These are phyloP conservation scores for Apiotrichum veenhuisii DNA, from an alignment of 1,284 basidiomycete species.

Conservation along the genomic window DNA sequence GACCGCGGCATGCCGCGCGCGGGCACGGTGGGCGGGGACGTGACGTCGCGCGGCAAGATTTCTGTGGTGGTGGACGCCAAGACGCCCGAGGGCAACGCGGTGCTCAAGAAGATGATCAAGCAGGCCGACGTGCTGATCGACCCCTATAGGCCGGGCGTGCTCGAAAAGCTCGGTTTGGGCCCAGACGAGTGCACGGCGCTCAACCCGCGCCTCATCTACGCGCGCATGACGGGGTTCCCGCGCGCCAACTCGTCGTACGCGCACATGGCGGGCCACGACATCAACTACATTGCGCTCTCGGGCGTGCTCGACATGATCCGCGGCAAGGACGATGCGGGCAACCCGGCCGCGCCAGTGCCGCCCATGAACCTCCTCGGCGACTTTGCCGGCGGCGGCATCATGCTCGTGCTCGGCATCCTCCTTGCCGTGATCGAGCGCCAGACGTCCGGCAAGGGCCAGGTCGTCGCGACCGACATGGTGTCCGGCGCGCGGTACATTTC, in stretches of 20 bases:
- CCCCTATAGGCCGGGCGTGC: conserved; percentile 20
- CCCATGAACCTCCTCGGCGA: conserved; percentile 21
- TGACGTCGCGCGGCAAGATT: conserved; percentile 11
- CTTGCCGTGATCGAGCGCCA: conserved; percentile 14
- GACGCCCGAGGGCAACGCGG: conserved; percentile 2
- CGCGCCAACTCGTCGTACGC: conserved; percentile 3
- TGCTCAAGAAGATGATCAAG: conserved; percentile 6
- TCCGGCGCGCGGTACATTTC: conserved; percentile 15
- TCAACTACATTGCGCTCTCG: conserved; percentile 21
- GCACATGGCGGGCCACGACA: conserved; percentile 20
- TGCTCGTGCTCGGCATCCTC: conserved; percentile 20
- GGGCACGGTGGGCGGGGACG: not conserved
- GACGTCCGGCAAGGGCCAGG: conserved; percentile 17
- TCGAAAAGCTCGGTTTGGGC: conserved; percentile 19
- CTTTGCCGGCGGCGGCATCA: conserved; percentile 21
- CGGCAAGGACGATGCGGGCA: conserved; percentile 3
- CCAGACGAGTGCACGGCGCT: not conserved
- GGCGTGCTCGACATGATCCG: conserved; percentile 18
- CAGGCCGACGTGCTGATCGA: conserved; percentile 18
- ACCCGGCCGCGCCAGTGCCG: conserved; percentile 4
- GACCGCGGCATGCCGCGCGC: conserved; percentile 10
- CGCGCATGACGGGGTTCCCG: conserved; percentile 20
- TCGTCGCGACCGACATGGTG: conserved; percentile 21
- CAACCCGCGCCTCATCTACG: conserved; percentile 20
- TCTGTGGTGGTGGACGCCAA: conserved; percentile 14